Conservation (phyloP, 1,139 yeast species). For the Magnusiomyces sp. region DNA sequence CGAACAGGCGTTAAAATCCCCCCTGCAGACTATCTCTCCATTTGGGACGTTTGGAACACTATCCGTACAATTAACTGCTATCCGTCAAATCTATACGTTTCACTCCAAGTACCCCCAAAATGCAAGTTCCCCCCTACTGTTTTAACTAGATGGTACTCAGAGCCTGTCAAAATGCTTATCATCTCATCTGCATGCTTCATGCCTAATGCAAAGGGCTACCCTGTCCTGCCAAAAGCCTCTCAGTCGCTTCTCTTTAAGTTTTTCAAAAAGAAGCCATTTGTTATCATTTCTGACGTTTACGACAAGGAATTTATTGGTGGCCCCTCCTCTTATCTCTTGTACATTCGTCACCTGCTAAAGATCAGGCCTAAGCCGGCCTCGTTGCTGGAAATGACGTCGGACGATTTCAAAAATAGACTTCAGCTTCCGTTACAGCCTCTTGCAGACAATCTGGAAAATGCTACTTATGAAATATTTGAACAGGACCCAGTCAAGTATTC, state of each 20-base stretch:
- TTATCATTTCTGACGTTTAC: conserved; percentile 30
- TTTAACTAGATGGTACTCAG: conserved; percentile 55
- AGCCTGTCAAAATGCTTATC: conserved; percentile 50
- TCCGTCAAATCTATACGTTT: conserved; percentile 43
- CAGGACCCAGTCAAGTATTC: conserved; percentile 59
- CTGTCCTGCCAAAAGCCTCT: conserved; percentile 50
- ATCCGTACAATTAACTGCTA: conserved; percentile 47
- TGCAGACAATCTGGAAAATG: conserved; percentile 44
- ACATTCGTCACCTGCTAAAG: conserved; percentile 43
- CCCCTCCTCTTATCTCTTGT: conserved; percentile 41
- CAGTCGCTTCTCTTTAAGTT: conserved; percentile 40
- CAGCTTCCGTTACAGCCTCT: conserved; percentile 69
- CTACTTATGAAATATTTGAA: conserved; percentile 62
- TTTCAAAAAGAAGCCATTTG: conserved; percentile 28
- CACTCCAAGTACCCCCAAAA: conserved; percentile 43
- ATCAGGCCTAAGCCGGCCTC: conserved; percentile 33
- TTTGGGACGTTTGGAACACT: conserved; percentile 68
- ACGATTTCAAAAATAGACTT: too few species aligned
- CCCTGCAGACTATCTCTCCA: conserved; percentile 44
- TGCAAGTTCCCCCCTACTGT: conserved; percentile 39
- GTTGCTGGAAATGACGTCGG: too few species aligned
- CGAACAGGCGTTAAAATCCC: conserved; percentile 30
- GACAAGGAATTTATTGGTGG: conserved; percentile 33
- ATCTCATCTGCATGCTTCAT: conserved; percentile 47
- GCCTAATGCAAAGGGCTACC: conserved; percentile 49